Percentiles rank a stretch among this genome's conserved stretches.
These are phyloP conservation scores for Nicotiana tabacum DNA, from an alignment of 257 asterid genomes.

Conservation along the genomic window DNA sequence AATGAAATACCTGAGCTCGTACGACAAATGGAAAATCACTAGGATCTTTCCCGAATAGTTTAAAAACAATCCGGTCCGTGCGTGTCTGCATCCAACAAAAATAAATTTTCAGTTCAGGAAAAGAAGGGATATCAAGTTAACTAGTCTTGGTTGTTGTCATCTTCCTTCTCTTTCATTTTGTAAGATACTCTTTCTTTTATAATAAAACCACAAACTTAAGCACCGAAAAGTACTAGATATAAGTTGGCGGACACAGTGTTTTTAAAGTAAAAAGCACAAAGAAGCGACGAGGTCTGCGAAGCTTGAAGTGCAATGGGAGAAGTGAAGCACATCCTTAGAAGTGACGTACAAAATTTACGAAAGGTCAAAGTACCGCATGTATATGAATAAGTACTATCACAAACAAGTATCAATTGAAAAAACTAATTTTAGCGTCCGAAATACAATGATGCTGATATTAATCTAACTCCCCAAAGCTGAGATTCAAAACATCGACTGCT, in stretches of 20 bases:
- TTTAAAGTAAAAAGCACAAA: background rate
- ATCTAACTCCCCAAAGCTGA: background rate
- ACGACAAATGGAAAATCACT: conserved; percentile 57
- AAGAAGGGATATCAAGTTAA: background rate
- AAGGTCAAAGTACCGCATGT: background rate
- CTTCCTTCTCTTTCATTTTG: background rate
- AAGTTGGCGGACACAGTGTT: background rate
- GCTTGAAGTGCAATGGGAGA: no score
- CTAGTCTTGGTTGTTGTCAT: background rate
- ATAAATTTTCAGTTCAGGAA: background rate
- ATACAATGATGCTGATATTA: background rate
- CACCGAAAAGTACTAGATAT: background rate
- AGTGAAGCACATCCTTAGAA: background rate
- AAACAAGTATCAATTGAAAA: background rate
- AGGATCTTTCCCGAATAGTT: conserved; percentile 83
- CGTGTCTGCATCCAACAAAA: conserved; percentile 43
- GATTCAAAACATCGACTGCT: background rate
- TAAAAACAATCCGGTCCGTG: conserved; percentile 80
- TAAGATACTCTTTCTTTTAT: background rate
- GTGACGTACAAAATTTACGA: background rate
- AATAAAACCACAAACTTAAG: background rate
- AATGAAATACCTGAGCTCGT: conserved; percentile 59
- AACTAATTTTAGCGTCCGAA: background rate
- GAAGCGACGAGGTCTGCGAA: no score
- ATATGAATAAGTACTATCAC: background rate